phyloP scores from a whole-genome alignment of 768 basidiomycete genomes.

The Boletus rex-veris region DNA sequence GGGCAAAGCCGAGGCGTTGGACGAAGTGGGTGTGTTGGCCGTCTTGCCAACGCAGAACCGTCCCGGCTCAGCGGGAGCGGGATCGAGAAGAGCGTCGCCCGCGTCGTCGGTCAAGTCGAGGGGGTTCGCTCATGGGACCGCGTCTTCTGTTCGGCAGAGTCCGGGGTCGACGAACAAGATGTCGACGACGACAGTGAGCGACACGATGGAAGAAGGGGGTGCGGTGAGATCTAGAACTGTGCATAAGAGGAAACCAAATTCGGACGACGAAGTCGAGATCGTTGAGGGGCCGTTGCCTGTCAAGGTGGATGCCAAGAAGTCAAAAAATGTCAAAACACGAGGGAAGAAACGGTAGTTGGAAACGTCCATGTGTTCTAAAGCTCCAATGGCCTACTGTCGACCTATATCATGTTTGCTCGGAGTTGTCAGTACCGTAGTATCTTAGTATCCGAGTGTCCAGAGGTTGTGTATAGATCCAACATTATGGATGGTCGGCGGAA shows the following conservation, averaged over 20 bases:
- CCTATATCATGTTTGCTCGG: too few species aligned
- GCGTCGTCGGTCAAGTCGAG: constrained; percentile 49
- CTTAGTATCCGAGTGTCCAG: constrained; percentile 22
- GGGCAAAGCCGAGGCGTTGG: constrained; percentile 25
- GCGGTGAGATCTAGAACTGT: neutral
- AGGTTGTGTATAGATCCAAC: too few species aligned
- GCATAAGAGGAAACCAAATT: constrained; percentile 51
- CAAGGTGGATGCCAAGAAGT: constrained; percentile 36
- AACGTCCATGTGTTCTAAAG: too few species aligned
- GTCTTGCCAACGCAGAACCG: constrained; percentile 19
- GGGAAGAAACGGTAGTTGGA: constrained; percentile 37
- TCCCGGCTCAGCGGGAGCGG: constrained; percentile 7
- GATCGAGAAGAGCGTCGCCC: constrained; percentile 42
- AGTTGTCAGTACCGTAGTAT: too few species aligned
- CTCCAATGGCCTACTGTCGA: too few species aligned
- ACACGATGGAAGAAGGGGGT: constrained; percentile 42
- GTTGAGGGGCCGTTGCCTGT: constrained; percentile 44
- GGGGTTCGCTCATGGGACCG: constrained; percentile 28
- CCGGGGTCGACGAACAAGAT: constrained; percentile 42
- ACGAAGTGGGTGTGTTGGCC: constrained; percentile 30
- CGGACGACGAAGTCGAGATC: constrained; percentile 57
- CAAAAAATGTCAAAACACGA: constrained; percentile 33
- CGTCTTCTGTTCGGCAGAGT: constrained; percentile 41
- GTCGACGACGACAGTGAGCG: constrained; percentile 44
- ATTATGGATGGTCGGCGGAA: too few species aligned